Percentiles rank a stretch among this genome's conserved stretches.
These are phyloP conservation scores for Parastagonospora nodorum DNA, from an alignment of 2,329 filamentous ascomycete genomes.

Conservation along the genomic window DNA sequence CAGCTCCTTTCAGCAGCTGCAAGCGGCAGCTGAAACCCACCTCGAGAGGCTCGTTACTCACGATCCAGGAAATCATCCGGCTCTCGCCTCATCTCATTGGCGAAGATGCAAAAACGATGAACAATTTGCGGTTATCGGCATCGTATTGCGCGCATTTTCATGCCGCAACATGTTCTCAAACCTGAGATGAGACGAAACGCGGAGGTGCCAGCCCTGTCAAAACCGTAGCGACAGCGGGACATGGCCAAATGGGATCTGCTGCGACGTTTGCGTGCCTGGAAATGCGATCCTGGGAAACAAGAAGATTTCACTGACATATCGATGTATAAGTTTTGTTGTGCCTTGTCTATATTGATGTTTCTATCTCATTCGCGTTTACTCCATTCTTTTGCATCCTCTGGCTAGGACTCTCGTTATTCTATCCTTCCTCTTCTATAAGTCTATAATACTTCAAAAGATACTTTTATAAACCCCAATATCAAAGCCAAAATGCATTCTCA, in stretches of 20 bases:
- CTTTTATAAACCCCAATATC: not conserved
- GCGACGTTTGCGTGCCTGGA: not conserved
- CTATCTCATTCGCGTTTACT: not conserved
- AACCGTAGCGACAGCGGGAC: slow-evolving; percentile 2
- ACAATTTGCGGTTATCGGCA: not conserved
- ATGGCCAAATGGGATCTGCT: not conserved
- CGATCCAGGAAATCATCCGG: not conserved
- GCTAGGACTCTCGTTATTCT: slow-evolving; percentile 1
- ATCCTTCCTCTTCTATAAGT: not conserved
- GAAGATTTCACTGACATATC: no score
- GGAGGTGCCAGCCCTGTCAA: slow-evolving; percentile 5
- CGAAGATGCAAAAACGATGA: not conserved
- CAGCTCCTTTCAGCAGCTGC: no score
- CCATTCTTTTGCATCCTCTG: not conserved
- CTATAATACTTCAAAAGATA: not conserved
- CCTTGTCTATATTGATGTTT: not conserved
- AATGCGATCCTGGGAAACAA: not conserved
- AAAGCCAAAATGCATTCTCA: slow-evolving; percentile 20
- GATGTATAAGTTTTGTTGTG: no score
- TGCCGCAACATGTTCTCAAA: slow-evolving; percentile 5
- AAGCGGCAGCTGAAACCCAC: not conserved
- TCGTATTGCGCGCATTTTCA: not conserved
- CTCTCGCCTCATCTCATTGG: not conserved
- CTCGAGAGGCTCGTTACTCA: not conserved
- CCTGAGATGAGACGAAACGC: slow-evolving; percentile 7